These are phyloP conservation scores for Pulicaria dysenterica DNA, from an alignment of 129 eudicot species.

Conservation along the genomic window DNA sequence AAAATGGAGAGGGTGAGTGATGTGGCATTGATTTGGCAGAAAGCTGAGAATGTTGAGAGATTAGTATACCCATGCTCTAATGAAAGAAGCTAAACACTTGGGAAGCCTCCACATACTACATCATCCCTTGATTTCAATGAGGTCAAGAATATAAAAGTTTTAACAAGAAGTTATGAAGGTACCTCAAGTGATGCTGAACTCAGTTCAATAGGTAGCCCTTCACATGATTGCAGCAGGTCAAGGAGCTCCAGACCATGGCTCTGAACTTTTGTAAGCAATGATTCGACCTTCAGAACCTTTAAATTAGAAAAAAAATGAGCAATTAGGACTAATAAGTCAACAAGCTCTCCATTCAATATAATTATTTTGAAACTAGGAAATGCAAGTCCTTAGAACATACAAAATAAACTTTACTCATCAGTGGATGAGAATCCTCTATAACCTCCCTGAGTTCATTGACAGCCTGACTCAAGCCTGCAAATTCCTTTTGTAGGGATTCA, in stretches of 20 bases:
- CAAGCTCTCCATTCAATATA: neutral
- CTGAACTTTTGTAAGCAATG: slow-evolving; percentile 51
- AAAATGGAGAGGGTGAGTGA: no score
- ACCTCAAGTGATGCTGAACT: slow-evolving; percentile 83
- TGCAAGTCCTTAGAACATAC: slow-evolving; percentile 48
- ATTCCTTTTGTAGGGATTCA: slow-evolving; percentile 62
- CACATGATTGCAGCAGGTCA: slow-evolving; percentile 59
- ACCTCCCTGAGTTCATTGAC: slow-evolving; percentile 72
- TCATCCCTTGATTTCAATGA: neutral
- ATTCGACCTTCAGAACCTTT: slow-evolving; percentile 81
- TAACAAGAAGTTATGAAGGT: slow-evolving; percentile 4
- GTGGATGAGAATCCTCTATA: slow-evolving; percentile 67
- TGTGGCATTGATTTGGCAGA: no score
- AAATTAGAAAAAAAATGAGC: slow-evolving; percentile 17
- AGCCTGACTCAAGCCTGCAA: slow-evolving; percentile 48
- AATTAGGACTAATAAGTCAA: neutral
- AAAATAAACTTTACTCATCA: slow-evolving; percentile 86
- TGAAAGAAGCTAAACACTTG: no score
- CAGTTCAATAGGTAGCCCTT: slow-evolving; percentile 52
- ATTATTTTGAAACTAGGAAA: neutral
- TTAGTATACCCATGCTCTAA: no score
- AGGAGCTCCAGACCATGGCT: slow-evolving; percentile 57
- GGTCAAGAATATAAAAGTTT: neutral
- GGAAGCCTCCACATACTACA: no score
- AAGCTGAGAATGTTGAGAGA: no score